These are phyloP conservation scores for Podospora anserina DNA, from an alignment of 495 filamentous ascomycete genomes.

Conservation along the genomic window DNA sequence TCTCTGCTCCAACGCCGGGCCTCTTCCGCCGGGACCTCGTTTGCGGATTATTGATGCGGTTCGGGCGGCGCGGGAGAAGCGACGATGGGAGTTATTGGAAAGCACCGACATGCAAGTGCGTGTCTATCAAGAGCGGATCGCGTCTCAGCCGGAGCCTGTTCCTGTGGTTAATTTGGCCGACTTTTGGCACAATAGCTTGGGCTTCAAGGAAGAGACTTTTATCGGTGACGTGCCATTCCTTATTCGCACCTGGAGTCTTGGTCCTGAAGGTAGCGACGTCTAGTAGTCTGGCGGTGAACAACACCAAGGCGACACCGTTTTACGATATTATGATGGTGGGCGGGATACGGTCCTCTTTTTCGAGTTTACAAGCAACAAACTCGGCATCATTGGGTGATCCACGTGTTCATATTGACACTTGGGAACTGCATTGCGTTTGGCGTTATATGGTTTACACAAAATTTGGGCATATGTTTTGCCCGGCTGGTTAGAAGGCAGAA, in stretches of 20 bases:
- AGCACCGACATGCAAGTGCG: constrained; percentile 28
- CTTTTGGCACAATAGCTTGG: constrained; percentile 34
- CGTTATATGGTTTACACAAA: constrained; percentile 36
- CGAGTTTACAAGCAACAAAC: constrained; percentile 14
- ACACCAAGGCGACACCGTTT: background rate
- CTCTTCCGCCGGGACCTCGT: constrained; percentile 40
- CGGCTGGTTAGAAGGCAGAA: constrained; percentile 18
- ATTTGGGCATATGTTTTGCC: constrained; percentile 9
- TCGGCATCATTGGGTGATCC: background rate
- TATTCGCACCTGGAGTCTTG: constrained; percentile 27
- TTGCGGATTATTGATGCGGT: constrained; percentile 50
- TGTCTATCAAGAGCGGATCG: constrained; percentile 22
- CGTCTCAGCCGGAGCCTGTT: constrained; percentile 18
- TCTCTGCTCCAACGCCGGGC: constrained; percentile 44
- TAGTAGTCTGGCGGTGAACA: constrained; percentile 5
- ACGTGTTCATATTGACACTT: constrained; percentile 8
- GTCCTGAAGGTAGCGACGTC: constrained; percentile 3
- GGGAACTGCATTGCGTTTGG: constrained; percentile 37
- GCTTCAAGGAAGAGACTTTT: constrained; percentile 45
- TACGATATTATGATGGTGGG: constrained; percentile 30
- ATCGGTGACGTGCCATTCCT: constrained; percentile 31
- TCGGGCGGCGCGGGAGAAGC: constrained; percentile 58
- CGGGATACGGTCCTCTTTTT: constrained; percentile 14
- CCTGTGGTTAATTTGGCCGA: constrained; percentile 24
- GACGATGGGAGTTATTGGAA: constrained; percentile 40